Conservation (phyloP, 306 rosid species). For the Quercus mongolica region DNA sequence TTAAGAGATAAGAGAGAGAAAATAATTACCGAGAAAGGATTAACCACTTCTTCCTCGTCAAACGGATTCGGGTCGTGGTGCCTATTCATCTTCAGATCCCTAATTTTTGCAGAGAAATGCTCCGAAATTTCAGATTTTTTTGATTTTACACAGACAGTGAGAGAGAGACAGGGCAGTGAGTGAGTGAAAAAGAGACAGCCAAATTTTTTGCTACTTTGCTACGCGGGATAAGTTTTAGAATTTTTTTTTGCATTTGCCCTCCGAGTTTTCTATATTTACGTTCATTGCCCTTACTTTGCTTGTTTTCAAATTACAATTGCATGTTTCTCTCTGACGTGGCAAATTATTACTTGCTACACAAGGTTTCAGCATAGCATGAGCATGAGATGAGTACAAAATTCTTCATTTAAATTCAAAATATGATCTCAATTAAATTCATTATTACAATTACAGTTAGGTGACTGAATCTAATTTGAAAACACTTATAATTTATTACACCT, state of each 20-base stretch:
- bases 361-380: too few species aligned
- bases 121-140: constrained; percentile 4
- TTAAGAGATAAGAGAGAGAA: neutral
- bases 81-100: constrained; percentile 80
- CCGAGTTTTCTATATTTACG: too few species aligned
- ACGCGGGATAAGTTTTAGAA: constrained; percentile 51
- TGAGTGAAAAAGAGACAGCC: constrained; percentile 10
- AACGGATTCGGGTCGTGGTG: constrained; percentile 92
- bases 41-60: constrained; percentile 87
- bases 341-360: too few species aligned
- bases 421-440: too few species aligned
- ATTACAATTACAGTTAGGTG: too few species aligned
- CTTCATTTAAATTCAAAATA: too few species aligned
- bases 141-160: neutral
- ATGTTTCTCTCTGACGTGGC: too few species aligned
- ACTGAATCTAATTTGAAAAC: too few species aligned
- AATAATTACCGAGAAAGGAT: constrained; percentile 85
- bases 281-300: too few species aligned
- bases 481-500: too few species aligned
- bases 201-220: constrained; percentile 22
- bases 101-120: constrained; percentile 30
- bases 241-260: constrained; percentile 17
- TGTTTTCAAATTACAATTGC: too few species aligned
- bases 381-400: too few species aligned
- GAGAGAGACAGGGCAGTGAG: neutral